Conservation (phyloP, 2,329 filamentous ascomycete species). For the Blastomyces parvus region DNA sequence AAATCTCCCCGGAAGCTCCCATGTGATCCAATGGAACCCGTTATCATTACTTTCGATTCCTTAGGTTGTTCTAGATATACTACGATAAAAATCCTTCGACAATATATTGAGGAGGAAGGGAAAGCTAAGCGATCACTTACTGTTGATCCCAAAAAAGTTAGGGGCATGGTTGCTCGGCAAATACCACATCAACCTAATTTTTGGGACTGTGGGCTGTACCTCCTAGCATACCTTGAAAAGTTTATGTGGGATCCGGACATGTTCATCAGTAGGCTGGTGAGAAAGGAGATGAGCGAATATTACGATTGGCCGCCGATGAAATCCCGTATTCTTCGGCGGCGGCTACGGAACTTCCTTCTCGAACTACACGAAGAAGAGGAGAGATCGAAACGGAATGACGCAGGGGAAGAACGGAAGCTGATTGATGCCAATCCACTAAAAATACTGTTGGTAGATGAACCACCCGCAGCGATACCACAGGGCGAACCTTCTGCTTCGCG, state of each 20-base stretch:
- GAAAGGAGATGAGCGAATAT: slow-evolving; percentile 50
- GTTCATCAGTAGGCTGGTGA: slow-evolving; percentile 59
- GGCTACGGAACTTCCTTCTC: slow-evolving; percentile 59
- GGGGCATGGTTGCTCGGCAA: slow-evolving; percentile 59
- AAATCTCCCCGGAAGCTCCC: slow-evolving; percentile 27
- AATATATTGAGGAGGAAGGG: slow-evolving; percentile 69
- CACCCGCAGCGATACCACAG: no score
- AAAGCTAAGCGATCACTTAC: slow-evolving; percentile 48
- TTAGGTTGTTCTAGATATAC: slow-evolving; percentile 55
- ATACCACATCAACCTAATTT: slow-evolving; percentile 76
- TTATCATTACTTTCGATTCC: slow-evolving; percentile 82
- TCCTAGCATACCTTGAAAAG: slow-evolving; percentile 73
- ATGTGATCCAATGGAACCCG: slow-evolving; percentile 47
- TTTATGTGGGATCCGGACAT: slow-evolving; percentile 66
- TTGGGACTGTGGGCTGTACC: slow-evolving; percentile 80
- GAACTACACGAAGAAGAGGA: slow-evolving; percentile 52
- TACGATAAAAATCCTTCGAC: slow-evolving; percentile 59
- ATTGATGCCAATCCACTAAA: slow-evolving; percentile 14
- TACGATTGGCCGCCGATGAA: slow-evolving; percentile 47
- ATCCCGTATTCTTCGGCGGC: slow-evolving; percentile 50
- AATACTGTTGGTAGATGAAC: slow-evolving; percentile 12
- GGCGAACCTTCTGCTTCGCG: not conserved
- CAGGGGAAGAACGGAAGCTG: slow-evolving; percentile 2
- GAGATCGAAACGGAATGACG: slow-evolving; percentile 13
- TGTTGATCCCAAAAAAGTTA: slow-evolving; percentile 38